Evolutionary conservation across 108 stramenopile species (phyloP).

Genomic region (Nannochloropsis gaditana): DNA sequence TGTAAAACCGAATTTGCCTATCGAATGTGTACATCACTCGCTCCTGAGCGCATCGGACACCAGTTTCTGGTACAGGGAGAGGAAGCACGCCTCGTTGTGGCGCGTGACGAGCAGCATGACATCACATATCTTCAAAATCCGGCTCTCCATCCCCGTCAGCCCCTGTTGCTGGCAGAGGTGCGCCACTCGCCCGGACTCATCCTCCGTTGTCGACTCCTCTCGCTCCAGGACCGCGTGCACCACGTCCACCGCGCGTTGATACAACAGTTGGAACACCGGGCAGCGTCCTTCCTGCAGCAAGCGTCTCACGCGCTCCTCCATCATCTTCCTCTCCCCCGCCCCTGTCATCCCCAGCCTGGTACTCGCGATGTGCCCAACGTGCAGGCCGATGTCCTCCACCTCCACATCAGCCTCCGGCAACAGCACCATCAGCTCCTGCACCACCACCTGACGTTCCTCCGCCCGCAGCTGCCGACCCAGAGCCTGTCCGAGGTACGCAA

Average conservation of each 20-base stretch:
- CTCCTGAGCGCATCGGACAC: not conserved
- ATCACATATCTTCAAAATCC: slow-evolving; percentile 10
- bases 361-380: not conserved
- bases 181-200: not conserved
- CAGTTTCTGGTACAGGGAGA: not conserved
- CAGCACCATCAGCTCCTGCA: slow-evolving; percentile 4
- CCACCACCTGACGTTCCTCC: not conserved
- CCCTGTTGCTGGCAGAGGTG: not conserved
- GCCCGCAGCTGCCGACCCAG: not conserved
- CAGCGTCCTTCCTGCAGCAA: not conserved
- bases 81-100: not conserved
- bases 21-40: too few species aligned
- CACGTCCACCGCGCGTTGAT: not conserved
- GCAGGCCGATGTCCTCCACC: not conserved
- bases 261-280: not conserved
- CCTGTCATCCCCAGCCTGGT: not conserved
- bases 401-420: not conserved
- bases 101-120: not conserved
- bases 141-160: not conserved
- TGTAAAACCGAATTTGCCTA: too few species aligned
- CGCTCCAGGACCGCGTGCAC: not conserved
- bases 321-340: not conserved
- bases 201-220: not conserved
- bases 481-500: not conserved
- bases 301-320: not conserved